Conservation (phyloP, 192 early-diverging fungal genomes). For the Irineochytrium annulatum region DNA sequence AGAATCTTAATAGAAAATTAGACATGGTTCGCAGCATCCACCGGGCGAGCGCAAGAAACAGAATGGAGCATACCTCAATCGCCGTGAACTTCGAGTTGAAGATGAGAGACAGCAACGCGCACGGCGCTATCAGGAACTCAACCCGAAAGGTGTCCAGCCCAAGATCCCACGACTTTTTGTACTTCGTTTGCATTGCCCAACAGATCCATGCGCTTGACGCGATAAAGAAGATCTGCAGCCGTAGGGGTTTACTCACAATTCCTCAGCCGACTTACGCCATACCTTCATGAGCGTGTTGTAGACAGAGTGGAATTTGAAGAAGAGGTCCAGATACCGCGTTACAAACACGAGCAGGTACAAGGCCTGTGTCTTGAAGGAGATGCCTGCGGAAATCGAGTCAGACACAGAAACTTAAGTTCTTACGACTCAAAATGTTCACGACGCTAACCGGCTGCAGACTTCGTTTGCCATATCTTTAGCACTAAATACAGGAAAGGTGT, state of each 20-base stretch:
- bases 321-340: conserved; percentile 93
- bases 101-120: conserved; percentile 65
- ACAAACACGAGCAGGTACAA: conserved; percentile 88
- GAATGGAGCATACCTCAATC: conserved; percentile 55
- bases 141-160: conserved; percentile 85
- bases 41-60: neutral
- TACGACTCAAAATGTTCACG: neutral
- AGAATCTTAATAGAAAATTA: conserved; percentile 58
- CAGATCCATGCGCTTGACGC: conserved; percentile 78
- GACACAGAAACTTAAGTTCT: neutral
- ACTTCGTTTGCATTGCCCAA: conserved; percentile 81
- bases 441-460: conserved; percentile 74
- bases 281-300: conserved; percentile 76
- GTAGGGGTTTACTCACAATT: neutral
- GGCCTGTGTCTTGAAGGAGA: conserved; percentile 95
- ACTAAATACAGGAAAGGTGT: neutral
- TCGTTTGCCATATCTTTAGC: conserved; percentile 83
- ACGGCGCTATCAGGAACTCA: conserved; percentile 76
- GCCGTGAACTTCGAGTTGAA: conserved; percentile 70
- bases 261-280: neutral
- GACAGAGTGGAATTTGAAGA: conserved; percentile 65
- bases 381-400: conserved; percentile 57
- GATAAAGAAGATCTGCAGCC: conserved; percentile 95
- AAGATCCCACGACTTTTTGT: conserved; percentile 90
- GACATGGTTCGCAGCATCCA: neutral